These are phyloP conservation scores for Trapa bicornis DNA, from an alignment of 345 rosid genomes.

Conservation along the genomic window DNA sequence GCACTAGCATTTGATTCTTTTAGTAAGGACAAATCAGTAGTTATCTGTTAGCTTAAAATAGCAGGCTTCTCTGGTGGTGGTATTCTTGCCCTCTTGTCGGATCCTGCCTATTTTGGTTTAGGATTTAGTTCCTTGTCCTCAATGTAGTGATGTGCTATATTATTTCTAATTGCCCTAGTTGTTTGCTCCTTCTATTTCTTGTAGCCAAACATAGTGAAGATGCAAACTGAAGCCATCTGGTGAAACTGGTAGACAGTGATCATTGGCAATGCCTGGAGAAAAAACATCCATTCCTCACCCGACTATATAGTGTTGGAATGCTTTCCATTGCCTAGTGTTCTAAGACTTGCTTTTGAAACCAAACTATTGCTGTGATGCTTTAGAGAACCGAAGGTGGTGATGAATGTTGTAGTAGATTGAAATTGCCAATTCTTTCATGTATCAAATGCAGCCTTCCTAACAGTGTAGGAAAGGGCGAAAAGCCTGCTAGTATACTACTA, in stretches of 20 bases:
- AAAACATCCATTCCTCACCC: not conserved
- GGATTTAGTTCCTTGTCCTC: not conserved
- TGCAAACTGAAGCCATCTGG: not conserved
- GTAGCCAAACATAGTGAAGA: not conserved
- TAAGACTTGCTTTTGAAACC: constrained; percentile 18
- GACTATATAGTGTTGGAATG: not conserved
- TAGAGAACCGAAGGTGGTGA: constrained; percentile 18
- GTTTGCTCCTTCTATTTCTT: not conserved
- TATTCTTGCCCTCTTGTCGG: not conserved
- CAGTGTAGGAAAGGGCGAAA: too few relatives aligned
- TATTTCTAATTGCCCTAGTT: not conserved
- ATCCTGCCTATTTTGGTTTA: not conserved
- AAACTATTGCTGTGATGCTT: constrained; percentile 4
- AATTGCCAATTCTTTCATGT: too few relatives aligned
- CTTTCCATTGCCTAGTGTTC: constrained; percentile 11
- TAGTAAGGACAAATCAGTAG: too few relatives aligned
- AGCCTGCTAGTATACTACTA: too few relatives aligned
- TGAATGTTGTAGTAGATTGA: constrained; percentile 22
- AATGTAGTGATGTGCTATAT: not conserved
- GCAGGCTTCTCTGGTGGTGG: not conserved
- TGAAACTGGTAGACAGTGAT: not conserved
- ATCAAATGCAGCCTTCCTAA: too few relatives aligned
- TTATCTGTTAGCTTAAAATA: too few relatives aligned
- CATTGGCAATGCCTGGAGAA: not conserved
- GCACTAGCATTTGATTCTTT: too few relatives aligned